Conservation (phyloP, 1,284 basidiomycete genomes). For the Apiotrichum gracile region DNA sequence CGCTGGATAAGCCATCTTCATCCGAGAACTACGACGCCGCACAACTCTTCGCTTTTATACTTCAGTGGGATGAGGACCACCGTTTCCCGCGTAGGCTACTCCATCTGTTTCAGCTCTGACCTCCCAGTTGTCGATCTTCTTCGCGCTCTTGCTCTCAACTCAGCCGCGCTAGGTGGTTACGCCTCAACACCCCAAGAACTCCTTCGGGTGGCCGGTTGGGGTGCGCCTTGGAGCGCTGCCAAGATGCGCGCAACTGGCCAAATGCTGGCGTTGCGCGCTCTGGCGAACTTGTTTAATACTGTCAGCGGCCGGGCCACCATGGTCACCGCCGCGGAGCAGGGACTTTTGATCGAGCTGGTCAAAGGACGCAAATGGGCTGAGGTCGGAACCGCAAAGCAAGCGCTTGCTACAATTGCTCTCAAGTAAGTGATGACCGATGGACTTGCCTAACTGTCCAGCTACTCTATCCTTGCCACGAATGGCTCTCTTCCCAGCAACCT, state of each 20-base stretch:
- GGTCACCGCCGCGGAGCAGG: conserved; percentile 53
- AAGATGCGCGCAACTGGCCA: conserved; percentile 80
- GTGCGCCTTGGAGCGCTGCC: conserved; percentile 51
- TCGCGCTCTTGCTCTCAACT: conserved; percentile 67
- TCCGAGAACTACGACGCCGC: conserved; percentile 55
- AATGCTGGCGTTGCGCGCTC: conserved; percentile 70
- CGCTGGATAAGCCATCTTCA: conserved; percentile 3
- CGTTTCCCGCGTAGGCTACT: conserved; percentile 69
- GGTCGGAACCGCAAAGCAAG: conserved; percentile 30
- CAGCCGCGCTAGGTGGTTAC: conserved; percentile 51
- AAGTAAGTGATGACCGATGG: conserved; percentile 30
- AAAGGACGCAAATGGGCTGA: conserved; percentile 21
- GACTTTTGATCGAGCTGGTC: conserved; percentile 54
- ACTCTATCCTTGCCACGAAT: conserved; percentile 47
- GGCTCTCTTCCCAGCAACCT: conserved; percentile 27
- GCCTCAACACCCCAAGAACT: conserved; percentile 54
- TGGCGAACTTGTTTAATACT: conserved; percentile 67
- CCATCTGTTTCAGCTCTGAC: background rate
- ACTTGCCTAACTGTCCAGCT: conserved; percentile 28
- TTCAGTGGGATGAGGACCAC: conserved; percentile 71
- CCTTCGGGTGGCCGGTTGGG: conserved; percentile 67
- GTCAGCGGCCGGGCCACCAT: conserved; percentile 50
- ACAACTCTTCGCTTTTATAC: conserved; percentile 60
- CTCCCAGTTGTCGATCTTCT: conserved; percentile 75
- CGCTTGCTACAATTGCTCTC: conserved; percentile 38